Percentiles rank a stretch among this genome's conserved stretches.
These are phyloP conservation scores for Ilyonectria robusta DNA, from an alignment of 2,329 filamentous ascomycete species.

Conservation along the genomic window DNA sequence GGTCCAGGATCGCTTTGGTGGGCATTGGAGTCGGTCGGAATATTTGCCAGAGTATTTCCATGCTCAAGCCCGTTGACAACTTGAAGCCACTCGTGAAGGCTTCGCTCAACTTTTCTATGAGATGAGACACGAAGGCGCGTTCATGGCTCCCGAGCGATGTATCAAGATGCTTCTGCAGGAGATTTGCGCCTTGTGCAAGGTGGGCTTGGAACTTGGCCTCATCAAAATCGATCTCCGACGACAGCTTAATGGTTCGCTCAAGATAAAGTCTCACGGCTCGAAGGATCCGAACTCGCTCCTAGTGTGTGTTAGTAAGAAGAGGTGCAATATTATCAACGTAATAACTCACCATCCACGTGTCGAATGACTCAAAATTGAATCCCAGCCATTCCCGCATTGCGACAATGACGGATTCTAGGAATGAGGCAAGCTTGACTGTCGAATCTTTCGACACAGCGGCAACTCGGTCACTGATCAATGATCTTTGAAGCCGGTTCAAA, in stretches of 20 bases:
- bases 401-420: constrained; percentile 62
- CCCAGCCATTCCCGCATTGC: constrained; percentile 61
- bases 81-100: constrained; percentile 80
- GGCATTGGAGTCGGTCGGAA: constrained; percentile 76
- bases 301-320: constrained; percentile 14
- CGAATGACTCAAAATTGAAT: constrained; percentile 44
- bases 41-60: constrained; percentile 83
- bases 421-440: constrained; percentile 67
- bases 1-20: constrained; percentile 60
- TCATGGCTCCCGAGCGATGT: constrained; percentile 44
- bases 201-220: constrained; percentile 77
- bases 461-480: constrained; percentile 67
- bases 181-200: constrained; percentile 64
- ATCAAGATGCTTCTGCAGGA: constrained; percentile 55
- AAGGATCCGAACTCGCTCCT: constrained; percentile 52
- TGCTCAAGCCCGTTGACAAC: constrained; percentile 81
- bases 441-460: constrained; percentile 73
- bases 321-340: not conserved
- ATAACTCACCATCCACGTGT: constrained; percentile 51
- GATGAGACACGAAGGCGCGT: constrained; percentile 55
- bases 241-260: constrained; percentile 66
- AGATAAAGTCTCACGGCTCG: constrained; percentile 66
- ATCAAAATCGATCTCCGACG: constrained; percentile 65
- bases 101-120: constrained; percentile 61
- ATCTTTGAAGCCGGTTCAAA: constrained; percentile 73